Conservation (phyloP, 345 rosid species). For the Arabidopsis thaliana region TAIR10.1 NC_003074.8:2625501-2626000, state of each 20-base stretch:
- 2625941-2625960: slow-evolving; percentile 11
- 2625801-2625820: slow-evolving; percentile 99
- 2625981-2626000: slow-evolving; percentile 11
- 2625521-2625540: slow-evolving; percentile 32
- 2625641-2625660: slow-evolving; percentile 99
- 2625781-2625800: slow-evolving; percentile 63
- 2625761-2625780: slow-evolving; percentile 3
- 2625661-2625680: slow-evolving; percentile 93
- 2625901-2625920: slow-evolving; percentile 97
- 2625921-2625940: slow-evolving; percentile 61
- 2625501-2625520: slow-evolving; percentile 81
- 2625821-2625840: slow-evolving; percentile 99
- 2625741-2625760: slow-evolving; percentile 15
- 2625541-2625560: slow-evolving; percentile 13
- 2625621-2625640: slow-evolving; percentile 78
- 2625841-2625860: slow-evolving; percentile 99
- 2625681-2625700: slow-evolving; percentile 96
- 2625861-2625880: slow-evolving; percentile 95
- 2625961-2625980: slow-evolving; percentile 16
- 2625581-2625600: slow-evolving; percentile 46
- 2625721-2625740: slow-evolving; percentile 19
- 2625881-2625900: slow-evolving; percentile 96
- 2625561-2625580: slow-evolving; percentile 22
- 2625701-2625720: slow-evolving; percentile 40
- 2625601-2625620: slow-evolving; percentile 85